phyloP scores from a whole-genome alignment of 2,329 filamentous ascomycete species.

The Ophiobolus disseminans region DNA sequence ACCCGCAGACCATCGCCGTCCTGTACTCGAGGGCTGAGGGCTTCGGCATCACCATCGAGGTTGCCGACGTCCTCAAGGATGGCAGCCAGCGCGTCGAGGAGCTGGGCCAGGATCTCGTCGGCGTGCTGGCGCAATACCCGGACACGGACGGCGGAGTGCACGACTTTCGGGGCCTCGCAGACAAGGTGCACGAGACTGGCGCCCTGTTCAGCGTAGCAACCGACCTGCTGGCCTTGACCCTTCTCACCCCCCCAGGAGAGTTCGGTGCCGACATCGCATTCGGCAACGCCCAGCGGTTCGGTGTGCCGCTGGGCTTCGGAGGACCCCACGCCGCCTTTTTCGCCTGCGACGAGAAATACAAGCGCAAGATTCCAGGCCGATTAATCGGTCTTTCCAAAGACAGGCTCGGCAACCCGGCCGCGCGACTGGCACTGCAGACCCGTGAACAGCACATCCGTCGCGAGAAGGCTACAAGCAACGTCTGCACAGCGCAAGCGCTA shows the following conservation, averaged over 20 bases:
- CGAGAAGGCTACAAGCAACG: conserved; percentile 97
- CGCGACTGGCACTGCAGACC: conserved; percentile 86
- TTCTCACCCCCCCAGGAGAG: conserved; percentile 88
- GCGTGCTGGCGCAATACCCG: conserved; percentile 93
- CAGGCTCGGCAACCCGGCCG: conserved; percentile 78
- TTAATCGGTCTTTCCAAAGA: conserved; percentile 93
- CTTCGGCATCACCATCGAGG: conserved; percentile 83
- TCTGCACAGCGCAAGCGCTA: conserved; percentile 93
- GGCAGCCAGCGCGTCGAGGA: conserved; percentile 71
- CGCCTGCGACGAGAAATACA: conserved; percentile 86
- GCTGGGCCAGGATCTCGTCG: conserved; percentile 81
- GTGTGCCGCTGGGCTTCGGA: conserved; percentile 89
- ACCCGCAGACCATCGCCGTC: conserved; percentile 85
- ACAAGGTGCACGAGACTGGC: conserved; percentile 77
- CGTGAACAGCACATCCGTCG: conserved; percentile 94
- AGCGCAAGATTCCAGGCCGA: conserved; percentile 91
- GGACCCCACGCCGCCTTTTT: conserved; percentile 98
- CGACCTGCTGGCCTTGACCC: conserved; percentile 84
- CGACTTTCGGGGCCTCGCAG: conserved; percentile 76
- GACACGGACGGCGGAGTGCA: conserved; percentile 83
- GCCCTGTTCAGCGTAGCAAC: conserved; percentile 87
- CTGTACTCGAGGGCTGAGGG: conserved; percentile 85
- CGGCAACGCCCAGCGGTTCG: conserved; percentile 88
- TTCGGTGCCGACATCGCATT: conserved; percentile 96
- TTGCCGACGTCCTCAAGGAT: conserved; percentile 73